These are phyloP conservation scores for Opeltia flavorubescens DNA, from an alignment of 495 filamentous ascomycete genomes.

Conservation along the genomic window DNA sequence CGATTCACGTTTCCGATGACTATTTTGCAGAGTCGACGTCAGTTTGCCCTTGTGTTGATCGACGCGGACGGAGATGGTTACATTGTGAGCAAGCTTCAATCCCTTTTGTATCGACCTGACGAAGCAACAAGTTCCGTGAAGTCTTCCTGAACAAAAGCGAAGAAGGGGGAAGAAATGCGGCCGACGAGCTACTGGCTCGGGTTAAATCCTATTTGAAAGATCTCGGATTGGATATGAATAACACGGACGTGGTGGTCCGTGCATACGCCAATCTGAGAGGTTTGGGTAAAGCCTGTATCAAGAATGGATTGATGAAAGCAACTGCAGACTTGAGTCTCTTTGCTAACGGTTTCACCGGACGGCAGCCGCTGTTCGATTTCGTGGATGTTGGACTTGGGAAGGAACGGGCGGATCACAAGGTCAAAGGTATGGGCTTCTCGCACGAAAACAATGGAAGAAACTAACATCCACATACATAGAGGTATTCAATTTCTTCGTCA, in stretches of 20 bases:
- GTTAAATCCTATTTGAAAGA: conserved; percentile 20
- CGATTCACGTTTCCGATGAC: not conserved
- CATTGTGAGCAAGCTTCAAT: conserved; percentile 12
- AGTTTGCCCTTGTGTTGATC: conserved; percentile 22
- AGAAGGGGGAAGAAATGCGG: conserved; percentile 23
- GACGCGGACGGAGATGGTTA: conserved; percentile 26
- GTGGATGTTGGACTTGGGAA: conserved; percentile 35
- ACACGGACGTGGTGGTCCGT: conserved; percentile 22
- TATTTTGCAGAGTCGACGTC: not conserved
- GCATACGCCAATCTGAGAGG: conserved; percentile 26
- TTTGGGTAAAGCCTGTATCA: conserved; percentile 19
- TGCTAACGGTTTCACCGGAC: conserved; percentile 31
- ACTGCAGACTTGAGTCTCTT: conserved; percentile 16
- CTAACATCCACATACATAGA: conserved; percentile 10
- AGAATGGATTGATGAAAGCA: conserved; percentile 14
- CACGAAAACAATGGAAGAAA: not conserved
- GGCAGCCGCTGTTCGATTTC: conserved; percentile 33
- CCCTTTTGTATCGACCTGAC: not conserved
- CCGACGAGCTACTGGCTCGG: conserved; percentile 21
- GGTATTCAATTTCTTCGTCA: conserved; percentile 28
- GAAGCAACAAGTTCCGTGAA: conserved; percentile 21
- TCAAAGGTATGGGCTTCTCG: conserved; percentile 22
- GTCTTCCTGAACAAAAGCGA: conserved; percentile 19
- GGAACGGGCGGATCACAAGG: conserved; percentile 34
- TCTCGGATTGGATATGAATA: conserved; percentile 16